These are phyloP conservation scores for Parmelia sp. DNA, from an alignment of 495 filamentous ascomycete genomes.

Conservation along the genomic window DNA sequence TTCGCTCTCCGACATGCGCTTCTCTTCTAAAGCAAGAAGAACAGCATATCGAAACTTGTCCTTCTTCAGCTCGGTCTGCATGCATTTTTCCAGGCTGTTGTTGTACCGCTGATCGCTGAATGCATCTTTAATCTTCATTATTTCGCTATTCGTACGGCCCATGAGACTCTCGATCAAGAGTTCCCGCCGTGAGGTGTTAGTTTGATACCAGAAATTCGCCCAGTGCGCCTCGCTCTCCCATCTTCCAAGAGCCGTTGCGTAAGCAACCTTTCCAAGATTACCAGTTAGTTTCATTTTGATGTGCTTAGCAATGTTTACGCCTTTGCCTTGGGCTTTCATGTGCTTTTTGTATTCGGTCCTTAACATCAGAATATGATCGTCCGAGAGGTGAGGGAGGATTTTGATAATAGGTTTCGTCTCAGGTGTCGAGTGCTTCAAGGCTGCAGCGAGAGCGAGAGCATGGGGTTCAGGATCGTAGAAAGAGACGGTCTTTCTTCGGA, in stretches of 20 bases:
- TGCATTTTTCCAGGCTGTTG: slow-evolving; percentile 75
- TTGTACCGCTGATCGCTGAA: slow-evolving; percentile 89
- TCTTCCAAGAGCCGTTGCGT: slow-evolving; percentile 79
- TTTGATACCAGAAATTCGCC: slow-evolving; percentile 98
- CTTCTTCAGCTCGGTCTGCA: slow-evolving; percentile 83
- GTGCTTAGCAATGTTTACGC: slow-evolving; percentile 94
- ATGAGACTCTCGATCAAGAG: slow-evolving; percentile 89
- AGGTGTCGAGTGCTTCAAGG: slow-evolving; percentile 61
- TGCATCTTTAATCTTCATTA: slow-evolving; percentile 82
- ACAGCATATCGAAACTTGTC: slow-evolving; percentile 92
- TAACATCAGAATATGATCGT: slow-evolving; percentile 78
- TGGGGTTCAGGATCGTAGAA: slow-evolving; percentile 74
- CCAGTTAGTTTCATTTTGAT: slow-evolving; percentile 69
- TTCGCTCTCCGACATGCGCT: slow-evolving; percentile 71
- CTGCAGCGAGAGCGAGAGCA: slow-evolving; percentile 66
- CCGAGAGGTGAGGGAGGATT: slow-evolving; percentile 74
- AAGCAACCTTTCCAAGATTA: slow-evolving; percentile 84
- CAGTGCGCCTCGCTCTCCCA: slow-evolving; percentile 97
- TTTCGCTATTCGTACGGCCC: slow-evolving; percentile 79
- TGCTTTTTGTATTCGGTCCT: slow-evolving; percentile 84
- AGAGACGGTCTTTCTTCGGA: slow-evolving; percentile 36
- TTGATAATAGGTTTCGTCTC: slow-evolving; percentile 69
- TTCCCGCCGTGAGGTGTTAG: slow-evolving; percentile 73
- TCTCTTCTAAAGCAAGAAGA: slow-evolving; percentile 74
- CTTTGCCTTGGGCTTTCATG: slow-evolving; percentile 72